Percentiles rank a stretch among this genome's conserved stretches.
These are phyloP conservation scores for Beauveria medogensis DNA, from an alignment of 2,329 filamentous ascomycete genomes.

Conservation along the genomic window DNA sequence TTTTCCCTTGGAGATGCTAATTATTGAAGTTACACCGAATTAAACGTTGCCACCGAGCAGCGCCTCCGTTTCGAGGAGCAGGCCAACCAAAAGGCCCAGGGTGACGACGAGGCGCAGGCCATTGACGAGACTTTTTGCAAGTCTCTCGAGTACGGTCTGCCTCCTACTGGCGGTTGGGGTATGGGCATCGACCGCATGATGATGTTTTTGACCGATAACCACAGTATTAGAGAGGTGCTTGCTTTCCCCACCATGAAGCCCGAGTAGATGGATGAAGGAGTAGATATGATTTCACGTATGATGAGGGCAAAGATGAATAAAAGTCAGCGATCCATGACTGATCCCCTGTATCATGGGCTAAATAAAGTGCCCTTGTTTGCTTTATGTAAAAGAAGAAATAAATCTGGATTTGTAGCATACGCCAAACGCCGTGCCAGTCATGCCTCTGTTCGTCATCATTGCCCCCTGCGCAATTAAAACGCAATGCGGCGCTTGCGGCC, in stretches of 20 bases:
- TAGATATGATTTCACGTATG: conserved; percentile 11
- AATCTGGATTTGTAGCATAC: neutral
- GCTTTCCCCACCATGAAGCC: conserved; percentile 99
- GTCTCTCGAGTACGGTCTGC: conserved; percentile 80
- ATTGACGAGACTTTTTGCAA: conserved; percentile 95
- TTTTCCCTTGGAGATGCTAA: neutral
- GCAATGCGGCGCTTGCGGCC: conserved; percentile 75
- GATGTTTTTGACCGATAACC: conserved; percentile 92
- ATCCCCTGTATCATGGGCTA: neutral
- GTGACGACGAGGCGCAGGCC: conserved; percentile 93
- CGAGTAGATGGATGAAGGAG: conserved; percentile 40
- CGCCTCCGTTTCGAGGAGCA: conserved; percentile 82
- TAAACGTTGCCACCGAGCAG: conserved; percentile 90
- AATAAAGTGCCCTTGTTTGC: conserved; percentile 2
- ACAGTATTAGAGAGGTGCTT: conserved; percentile 91
- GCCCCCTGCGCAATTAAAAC: conserved; percentile 44
- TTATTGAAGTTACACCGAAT: conserved; percentile 67
- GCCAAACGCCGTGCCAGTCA: conserved; percentile 18
- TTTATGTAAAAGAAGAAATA: neutral
- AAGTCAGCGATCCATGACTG: neutral
- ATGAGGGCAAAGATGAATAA: conserved; percentile 7
- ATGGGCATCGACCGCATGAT: conserved; percentile 91
- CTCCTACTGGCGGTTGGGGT: conserved; percentile 92
- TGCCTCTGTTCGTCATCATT: conserved; percentile 2
- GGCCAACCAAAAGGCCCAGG: conserved; percentile 88